Conservation (phyloP, 1,284 basidiomycete species). For the Rhodotorula sp. region DNA sequence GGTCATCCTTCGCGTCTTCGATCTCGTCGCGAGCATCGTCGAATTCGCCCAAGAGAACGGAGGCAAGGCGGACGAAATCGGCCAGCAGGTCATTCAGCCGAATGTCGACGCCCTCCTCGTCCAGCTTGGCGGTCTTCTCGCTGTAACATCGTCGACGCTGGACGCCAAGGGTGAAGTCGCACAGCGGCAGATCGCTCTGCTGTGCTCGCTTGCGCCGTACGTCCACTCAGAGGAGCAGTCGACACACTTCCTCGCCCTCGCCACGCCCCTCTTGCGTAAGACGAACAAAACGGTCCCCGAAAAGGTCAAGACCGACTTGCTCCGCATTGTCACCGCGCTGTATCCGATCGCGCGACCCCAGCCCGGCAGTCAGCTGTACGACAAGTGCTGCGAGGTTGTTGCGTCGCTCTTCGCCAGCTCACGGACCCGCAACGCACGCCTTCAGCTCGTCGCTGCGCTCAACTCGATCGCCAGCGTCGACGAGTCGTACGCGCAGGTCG, state of each 20-base stretch:
- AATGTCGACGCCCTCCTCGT: constrained; percentile 73
- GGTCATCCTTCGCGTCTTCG: constrained; percentile 77
- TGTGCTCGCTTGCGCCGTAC: constrained; percentile 76
- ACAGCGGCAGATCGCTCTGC: constrained; percentile 76
- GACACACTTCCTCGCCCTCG: constrained; percentile 67
- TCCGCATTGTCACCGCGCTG: constrained; percentile 72
- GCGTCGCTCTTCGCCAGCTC: constrained; percentile 74
- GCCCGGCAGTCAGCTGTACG: constrained; percentile 18
- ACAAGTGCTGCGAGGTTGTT: constrained; percentile 56
- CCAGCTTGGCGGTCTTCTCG: constrained; percentile 70
- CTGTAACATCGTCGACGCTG: constrained; percentile 59
- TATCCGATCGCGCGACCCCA: constrained; percentile 57
- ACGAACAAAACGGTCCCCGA: constrained; percentile 76
- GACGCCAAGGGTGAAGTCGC: constrained; percentile 65
- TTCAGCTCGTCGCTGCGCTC: constrained; percentile 67
- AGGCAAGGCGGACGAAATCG: constrained; percentile 50
- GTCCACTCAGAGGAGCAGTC: constrained; percentile 72
- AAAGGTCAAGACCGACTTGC: constrained; percentile 79
- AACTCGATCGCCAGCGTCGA: constrained; percentile 60
- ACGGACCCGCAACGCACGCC: constrained; percentile 66
- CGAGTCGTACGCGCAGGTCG: constrained; percentile 55
- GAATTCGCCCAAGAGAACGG: constrained; percentile 58
- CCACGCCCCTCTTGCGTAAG: constrained; percentile 78
- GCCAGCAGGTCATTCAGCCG: constrained; percentile 66
- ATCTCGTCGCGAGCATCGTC: constrained; percentile 73